Percentiles rank a stretch among this genome's conserved stretches.
Conservation (phyloP, 1,139 yeast genomes). For the Kluyveromyces marxianus region DNA sequence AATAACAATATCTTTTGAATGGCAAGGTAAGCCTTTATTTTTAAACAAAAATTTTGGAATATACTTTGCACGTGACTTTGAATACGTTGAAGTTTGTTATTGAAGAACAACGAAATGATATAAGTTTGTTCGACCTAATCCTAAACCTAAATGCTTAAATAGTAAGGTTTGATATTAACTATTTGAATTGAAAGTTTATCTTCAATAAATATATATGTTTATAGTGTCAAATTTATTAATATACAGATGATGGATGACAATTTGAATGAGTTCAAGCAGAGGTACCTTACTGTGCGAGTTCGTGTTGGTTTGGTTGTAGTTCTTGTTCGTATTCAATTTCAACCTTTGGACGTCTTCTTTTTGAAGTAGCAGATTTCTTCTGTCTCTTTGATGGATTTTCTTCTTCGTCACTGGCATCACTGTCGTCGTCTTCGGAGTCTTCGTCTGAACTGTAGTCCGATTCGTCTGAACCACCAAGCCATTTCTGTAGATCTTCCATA, state of each 20-base stretch:
- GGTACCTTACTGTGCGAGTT: slow-evolving; percentile 16
- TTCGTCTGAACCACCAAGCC: slow-evolving; percentile 65
- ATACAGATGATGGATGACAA: not conserved
- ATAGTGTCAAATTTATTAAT: not conserved
- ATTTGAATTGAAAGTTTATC: not conserved
- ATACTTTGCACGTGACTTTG: too few species aligned
- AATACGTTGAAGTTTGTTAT: too few species aligned
- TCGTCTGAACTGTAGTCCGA: slow-evolving; percentile 37
- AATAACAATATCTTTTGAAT: too few species aligned
- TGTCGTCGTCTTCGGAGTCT: slow-evolving; percentile 26
- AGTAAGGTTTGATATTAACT: not conserved
- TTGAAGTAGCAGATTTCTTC: slow-evolving; percentile 35
- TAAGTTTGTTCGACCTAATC: too few species aligned
- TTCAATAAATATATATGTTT: not conserved
- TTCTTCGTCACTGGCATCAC: slow-evolving; percentile 29
- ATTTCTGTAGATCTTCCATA: slow-evolving; percentile 82
- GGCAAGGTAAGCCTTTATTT: too few species aligned
- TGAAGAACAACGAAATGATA: too few species aligned
- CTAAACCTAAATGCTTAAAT: too few species aligned
- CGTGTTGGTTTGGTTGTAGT: slow-evolving; percentile 24
- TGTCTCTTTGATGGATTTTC: slow-evolving; percentile 37
- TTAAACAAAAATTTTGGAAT: too few species aligned
- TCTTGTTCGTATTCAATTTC: slow-evolving; percentile 81
- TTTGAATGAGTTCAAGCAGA: not conserved
- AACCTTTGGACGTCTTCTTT: slow-evolving; percentile 64